Conservation (phyloP, 169 alveolate species). For the Cytauxzoon felis region DNA sequence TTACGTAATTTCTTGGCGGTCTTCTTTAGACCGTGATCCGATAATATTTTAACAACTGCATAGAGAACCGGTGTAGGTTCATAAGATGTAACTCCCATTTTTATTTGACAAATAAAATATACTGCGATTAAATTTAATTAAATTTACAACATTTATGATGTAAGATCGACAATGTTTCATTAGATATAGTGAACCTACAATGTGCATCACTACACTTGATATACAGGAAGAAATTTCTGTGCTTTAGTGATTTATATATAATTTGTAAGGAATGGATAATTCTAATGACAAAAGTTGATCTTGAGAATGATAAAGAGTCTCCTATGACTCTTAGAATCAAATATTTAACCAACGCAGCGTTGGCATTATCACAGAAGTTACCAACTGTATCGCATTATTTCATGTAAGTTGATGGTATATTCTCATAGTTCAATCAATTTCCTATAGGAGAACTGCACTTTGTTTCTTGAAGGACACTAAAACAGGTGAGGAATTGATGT, state of each 20-base stretch:
- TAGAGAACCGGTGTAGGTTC: not conserved
- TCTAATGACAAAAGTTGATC: not conserved
- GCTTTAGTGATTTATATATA: not conserved
- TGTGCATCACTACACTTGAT: not conserved
- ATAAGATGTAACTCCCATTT: not conserved
- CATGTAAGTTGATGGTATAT: conserved; percentile 30
- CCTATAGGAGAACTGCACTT: conserved; percentile 11
- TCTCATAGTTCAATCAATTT: not conserved
- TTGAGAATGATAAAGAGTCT: not conserved
- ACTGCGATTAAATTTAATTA: not conserved
- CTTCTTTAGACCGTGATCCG: conserved; percentile 37
- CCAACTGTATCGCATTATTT: conserved; percentile 48
- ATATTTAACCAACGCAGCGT: conserved; percentile 35
- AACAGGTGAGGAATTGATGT: too few species aligned
- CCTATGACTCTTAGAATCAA: conserved; percentile 20
- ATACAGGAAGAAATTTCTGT: not conserved
- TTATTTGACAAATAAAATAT: not conserved
- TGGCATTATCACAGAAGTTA: not conserved
- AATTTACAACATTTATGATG: not conserved
- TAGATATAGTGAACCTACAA: not conserved
- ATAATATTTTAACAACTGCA: conserved; percentile 42
- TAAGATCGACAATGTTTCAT: not conserved
- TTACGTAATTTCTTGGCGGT: conserved; percentile 40
- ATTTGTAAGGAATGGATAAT: not conserved
- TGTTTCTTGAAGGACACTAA: conserved; percentile 2